Evolutionary conservation across 805 yeast species (phyloP).

Genomic region (Starmerella bombicola): DNA sequence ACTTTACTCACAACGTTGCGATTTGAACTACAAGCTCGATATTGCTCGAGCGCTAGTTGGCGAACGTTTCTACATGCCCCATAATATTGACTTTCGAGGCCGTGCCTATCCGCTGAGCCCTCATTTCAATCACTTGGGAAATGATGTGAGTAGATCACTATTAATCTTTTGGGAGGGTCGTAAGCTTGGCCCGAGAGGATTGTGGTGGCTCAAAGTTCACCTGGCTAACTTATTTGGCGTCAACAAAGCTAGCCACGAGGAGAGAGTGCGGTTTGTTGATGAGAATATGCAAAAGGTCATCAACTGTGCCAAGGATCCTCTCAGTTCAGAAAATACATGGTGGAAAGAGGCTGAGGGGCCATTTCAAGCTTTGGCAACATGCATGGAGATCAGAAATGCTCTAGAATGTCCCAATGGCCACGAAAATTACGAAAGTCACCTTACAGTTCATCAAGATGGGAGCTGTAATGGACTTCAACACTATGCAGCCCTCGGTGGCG

Average conservation of each 20-base stretch:
- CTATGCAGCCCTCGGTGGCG: slow-evolving; percentile 63
- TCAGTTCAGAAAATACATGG: slow-evolving; percentile 34
- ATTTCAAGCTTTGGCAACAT: slow-evolving; percentile 49
- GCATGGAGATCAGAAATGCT: slow-evolving; percentile 43
- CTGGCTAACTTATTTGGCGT: slow-evolving; percentile 48
- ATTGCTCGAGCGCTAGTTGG: slow-evolving; percentile 84
- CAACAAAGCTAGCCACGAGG: slow-evolving; percentile 42
- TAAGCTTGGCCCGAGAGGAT: slow-evolving; percentile 40
- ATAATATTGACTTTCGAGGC: slow-evolving; percentile 52
- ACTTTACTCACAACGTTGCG: slow-evolving; percentile 80
- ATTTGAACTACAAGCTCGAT: slow-evolving; percentile 82
- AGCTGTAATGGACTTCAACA: slow-evolving; percentile 59
- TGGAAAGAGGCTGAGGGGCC: slow-evolving; percentile 51
- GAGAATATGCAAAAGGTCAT: slow-evolving; percentile 35
- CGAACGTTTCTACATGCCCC: slow-evolving; percentile 49
- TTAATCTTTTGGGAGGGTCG: slow-evolving; percentile 50
- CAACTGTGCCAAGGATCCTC: slow-evolving; percentile 39
- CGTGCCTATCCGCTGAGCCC: slow-evolving; percentile 55
- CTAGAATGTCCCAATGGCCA: slow-evolving; percentile 37
- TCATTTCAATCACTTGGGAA: slow-evolving; percentile 50
- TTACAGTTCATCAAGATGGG: slow-evolving; percentile 56
- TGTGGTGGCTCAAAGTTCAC: slow-evolving; percentile 51
- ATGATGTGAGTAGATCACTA: slow-evolving; percentile 47
- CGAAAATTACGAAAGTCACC: slow-evolving; percentile 36
- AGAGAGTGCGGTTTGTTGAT: slow-evolving; percentile 40